Evolutionary conservation across 2,329 filamentous ascomycete genomes (phyloP).

Genomic region (Metarhizium rileyi): DNA sequence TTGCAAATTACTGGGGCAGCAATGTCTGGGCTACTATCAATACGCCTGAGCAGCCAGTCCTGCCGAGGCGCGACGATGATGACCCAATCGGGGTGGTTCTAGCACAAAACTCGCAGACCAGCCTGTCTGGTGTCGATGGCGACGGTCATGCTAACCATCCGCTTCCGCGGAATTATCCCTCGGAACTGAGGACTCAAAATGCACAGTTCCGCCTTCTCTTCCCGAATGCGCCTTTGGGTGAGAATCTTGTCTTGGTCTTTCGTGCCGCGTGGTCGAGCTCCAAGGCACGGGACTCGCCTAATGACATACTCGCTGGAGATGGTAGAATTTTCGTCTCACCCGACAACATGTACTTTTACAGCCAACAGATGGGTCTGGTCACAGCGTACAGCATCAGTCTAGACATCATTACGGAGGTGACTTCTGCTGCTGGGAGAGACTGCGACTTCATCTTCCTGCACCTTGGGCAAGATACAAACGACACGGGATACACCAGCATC

Average conservation of each 20-base stretch:
- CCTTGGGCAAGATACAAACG: conserved; percentile 50
- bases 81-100: conserved; percentile 33
- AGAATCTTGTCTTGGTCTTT: conserved; percentile 86
- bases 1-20: conserved; percentile 92
- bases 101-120: conserved; percentile 19
- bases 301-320: conserved; percentile 43
- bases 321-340: conserved; percentile 81
- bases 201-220: conserved; percentile 91
- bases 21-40: conserved; percentile 54
- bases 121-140: conserved; percentile 14
- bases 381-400: conserved; percentile 71
- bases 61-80: conserved; percentile 26
- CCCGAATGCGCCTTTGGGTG: conserved; percentile 63
- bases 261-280: conserved; percentile 71
- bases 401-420: conserved; percentile 75
- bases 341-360: conserved; percentile 90
- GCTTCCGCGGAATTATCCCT: conserved; percentile 69
- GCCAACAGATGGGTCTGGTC: conserved; percentile 84
- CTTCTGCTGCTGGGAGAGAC: conserved; percentile 77
- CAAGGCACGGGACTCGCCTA: conserved; percentile 30
- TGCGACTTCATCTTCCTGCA: conserved; percentile 91
- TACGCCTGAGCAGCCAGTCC: conserved; percentile 18
- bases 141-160: conserved; percentile 33
- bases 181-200: conserved; percentile 75
- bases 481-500: conserved; percentile 59